These are phyloP conservation scores for Raffaelea arxii DNA, from an alignment of 2,329 filamentous ascomycete species.

Conservation along the genomic window DNA sequence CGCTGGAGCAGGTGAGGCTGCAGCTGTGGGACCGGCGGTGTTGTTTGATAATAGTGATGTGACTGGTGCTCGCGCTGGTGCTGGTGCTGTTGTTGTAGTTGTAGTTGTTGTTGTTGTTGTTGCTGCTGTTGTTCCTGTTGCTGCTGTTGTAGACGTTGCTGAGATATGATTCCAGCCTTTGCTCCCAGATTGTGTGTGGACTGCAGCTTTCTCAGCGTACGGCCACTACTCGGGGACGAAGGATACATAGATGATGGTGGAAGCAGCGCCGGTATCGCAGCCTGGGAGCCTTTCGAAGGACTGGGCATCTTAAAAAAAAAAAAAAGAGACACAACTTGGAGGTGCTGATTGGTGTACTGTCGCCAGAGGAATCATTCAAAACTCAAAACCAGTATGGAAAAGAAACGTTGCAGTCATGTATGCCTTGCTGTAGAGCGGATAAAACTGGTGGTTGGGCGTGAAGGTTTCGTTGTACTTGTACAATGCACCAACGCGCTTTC, in stretches of 20 bases:
- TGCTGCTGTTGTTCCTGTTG: slow-evolving; percentile 25
- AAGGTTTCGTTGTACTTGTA: no score
- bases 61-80: slow-evolving; percentile 34
- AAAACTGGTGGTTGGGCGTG: neutral
- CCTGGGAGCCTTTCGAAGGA: slow-evolving; percentile 18
- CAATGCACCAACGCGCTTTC: no score
- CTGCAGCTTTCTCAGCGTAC: slow-evolving; percentile 62
- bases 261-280: slow-evolving; percentile 17
- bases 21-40: slow-evolving; percentile 13
- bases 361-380: no score
- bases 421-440: no score
- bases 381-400: no score
- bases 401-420: no score
- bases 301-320: slow-evolving; percentile 18
- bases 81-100: slow-evolving; percentile 37
- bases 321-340: slow-evolving; percentile 4
- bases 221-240: slow-evolving; percentile 54
- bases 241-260: slow-evolving; percentile 35
- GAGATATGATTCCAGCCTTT: slow-evolving; percentile 45
- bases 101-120: slow-evolving; percentile 38
- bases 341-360: no score
- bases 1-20: slow-evolving; percentile 20
- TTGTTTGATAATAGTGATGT: slow-evolving; percentile 32
- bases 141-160: slow-evolving; percentile 19
- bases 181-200: slow-evolving; percentile 62